Percentiles rank a stretch among this genome's conserved stretches.
Evolutionary conservation across 2,329 filamentous ascomycete species (phyloP).

Genomic region (Escovopsis weberi): DNA sequence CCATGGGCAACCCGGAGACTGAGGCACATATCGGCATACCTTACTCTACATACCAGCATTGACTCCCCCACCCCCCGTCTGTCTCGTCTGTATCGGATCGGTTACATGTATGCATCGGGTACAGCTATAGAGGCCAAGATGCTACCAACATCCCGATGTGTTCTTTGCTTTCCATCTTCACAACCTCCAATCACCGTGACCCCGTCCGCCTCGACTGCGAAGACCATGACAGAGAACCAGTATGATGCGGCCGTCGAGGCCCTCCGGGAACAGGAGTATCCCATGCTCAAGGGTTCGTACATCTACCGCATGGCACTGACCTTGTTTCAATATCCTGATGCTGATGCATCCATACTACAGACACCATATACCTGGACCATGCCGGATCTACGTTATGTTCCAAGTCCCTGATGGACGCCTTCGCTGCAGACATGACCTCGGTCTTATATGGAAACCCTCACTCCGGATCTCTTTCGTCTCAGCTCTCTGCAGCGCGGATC

Average conservation of each 20-base stretch:
- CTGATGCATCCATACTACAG: slow-evolving; percentile 24
- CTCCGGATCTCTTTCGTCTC: slow-evolving; percentile 69
- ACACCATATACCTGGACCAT: slow-evolving; percentile 77
- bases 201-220: not conserved
- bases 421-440: slow-evolving; percentile 62
- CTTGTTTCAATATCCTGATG: not conserved
- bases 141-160: too few relatives aligned
- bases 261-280: slow-evolving; percentile 47
- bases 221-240: not conserved
- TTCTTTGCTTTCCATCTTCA: too few relatives aligned
- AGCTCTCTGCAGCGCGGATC: slow-evolving; percentile 57
- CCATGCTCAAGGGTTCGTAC: slow-evolving; percentile 48
- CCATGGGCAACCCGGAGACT: too few relatives aligned
- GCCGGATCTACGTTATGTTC: slow-evolving; percentile 79
- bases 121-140: too few relatives aligned
- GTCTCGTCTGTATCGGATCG: too few relatives aligned
- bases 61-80: too few relatives aligned
- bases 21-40: too few relatives aligned
- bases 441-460: slow-evolving; percentile 86
- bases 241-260: slow-evolving; percentile 47
- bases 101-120: too few relatives aligned
- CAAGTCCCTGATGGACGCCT: slow-evolving; percentile 66
- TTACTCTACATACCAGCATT: too few relatives aligned
- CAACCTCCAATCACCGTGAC: not conserved
- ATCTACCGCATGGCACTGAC: not conserved